phyloP scores from a whole-genome alignment of 306 rosid species.

The Phaseolus lunatus region DNA sequence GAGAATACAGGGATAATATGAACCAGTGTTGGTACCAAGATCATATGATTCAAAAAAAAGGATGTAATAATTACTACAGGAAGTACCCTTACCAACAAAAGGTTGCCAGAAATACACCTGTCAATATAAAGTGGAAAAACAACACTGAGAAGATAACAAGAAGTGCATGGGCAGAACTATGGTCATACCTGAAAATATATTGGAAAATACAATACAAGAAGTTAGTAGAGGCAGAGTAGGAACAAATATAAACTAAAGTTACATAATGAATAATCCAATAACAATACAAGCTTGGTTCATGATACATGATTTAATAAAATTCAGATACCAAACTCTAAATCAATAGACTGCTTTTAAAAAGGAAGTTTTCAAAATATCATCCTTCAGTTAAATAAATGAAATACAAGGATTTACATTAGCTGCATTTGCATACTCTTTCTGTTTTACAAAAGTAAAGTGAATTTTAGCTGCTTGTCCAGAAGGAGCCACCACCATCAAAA shows the following conservation, averaged over 20 bases:
- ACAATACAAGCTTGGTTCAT: slow-evolving; percentile 13
- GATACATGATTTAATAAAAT: slow-evolving; percentile 30
- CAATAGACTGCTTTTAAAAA: not conserved
- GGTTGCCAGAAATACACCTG: slow-evolving; percentile 86
- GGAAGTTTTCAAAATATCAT: not conserved
- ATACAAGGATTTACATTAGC: slow-evolving; percentile 23
- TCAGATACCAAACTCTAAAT: slow-evolving; percentile 20
- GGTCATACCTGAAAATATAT: slow-evolving; percentile 85
- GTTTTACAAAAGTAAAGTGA: slow-evolving; percentile 31
- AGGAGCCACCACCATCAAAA: slow-evolving; percentile 43
- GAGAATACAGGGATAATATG: slow-evolving; percentile 37
- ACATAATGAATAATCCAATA: slow-evolving; percentile 22
- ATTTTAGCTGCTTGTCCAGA: slow-evolving; percentile 33
- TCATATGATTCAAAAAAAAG: slow-evolving; percentile 25
- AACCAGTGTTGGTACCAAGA: slow-evolving; percentile 22
- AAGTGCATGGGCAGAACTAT: slow-evolving; percentile 85
- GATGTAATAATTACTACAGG: slow-evolving; percentile 21
- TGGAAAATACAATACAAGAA: slow-evolving; percentile 28
- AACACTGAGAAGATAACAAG: slow-evolving; percentile 86
- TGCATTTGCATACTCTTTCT: slow-evolving; percentile 27
- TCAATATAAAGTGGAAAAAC: slow-evolving; percentile 81
- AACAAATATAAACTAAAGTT: slow-evolving; percentile 11
- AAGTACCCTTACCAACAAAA: slow-evolving; percentile 78
- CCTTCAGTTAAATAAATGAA: slow-evolving; percentile 32
- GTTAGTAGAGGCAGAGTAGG: slow-evolving; percentile 35